phyloP scores from a whole-genome alignment of 805 yeast species.

The Jamesozyma hellenica region DNA sequence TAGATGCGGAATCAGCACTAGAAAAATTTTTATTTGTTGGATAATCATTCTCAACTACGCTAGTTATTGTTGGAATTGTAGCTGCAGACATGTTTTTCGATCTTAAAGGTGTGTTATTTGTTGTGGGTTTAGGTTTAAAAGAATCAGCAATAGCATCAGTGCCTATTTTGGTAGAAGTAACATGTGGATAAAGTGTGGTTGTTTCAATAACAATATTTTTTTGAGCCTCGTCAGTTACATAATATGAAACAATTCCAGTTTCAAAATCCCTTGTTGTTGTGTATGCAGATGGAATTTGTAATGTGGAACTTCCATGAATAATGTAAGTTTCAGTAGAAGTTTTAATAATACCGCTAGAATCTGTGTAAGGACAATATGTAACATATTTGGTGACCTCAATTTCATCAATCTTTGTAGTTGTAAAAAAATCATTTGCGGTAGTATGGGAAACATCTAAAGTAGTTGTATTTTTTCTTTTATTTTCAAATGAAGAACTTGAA shows the following conservation, averaged over 20 bases:
- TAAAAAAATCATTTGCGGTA: not conserved
- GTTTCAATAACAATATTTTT: not conserved
- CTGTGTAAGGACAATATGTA: not conserved
- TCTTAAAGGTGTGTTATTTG: no score
- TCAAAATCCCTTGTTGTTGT: not conserved
- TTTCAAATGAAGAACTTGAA: no score
- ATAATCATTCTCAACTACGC: no score
- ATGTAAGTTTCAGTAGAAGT: not conserved
- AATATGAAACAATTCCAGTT: constrained; percentile 1
- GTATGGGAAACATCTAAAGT: constrained; percentile 30
- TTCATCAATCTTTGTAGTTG: not conserved
- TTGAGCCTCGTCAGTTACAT: not conserved
- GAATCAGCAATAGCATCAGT: no score
- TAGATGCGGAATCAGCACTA: no score
- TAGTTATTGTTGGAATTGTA: no score
- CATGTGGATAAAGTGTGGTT: not conserved
- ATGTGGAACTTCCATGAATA: not conserved
- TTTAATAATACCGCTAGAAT: not conserved
- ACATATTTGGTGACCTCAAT: not conserved
- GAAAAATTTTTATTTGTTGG: no score
- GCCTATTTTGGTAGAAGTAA: not conserved
- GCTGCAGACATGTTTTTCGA: no score
- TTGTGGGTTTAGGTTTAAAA: no score
- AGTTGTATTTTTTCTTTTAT: constrained; percentile 33
- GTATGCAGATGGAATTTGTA: not conserved